Conservation (phyloP, 75 land plant genomes). For the Adiantum capillusveneris region DNA sequence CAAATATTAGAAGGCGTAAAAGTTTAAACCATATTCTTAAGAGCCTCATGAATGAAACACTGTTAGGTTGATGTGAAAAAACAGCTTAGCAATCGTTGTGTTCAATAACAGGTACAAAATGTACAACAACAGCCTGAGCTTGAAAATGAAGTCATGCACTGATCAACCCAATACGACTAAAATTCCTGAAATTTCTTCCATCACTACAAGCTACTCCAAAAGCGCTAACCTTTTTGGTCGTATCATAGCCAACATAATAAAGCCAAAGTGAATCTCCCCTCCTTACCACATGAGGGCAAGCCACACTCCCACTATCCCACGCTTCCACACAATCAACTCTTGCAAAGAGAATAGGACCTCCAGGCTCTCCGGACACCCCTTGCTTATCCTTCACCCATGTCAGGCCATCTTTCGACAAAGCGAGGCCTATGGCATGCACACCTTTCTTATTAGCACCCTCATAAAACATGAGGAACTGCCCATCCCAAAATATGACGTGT, state of each 20-base stretch:
- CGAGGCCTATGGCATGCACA: conserved; percentile 24
- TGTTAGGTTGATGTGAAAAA: no score
- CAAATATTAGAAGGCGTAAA: no score
- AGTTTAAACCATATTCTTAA: no score
- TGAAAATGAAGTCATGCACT: no score
- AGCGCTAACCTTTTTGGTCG: conserved; percentile 12
- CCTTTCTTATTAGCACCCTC: conserved; percentile 24
- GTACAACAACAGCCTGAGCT: no score
- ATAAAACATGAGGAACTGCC: conserved; percentile 25
- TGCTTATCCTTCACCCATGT: conserved; percentile 18
- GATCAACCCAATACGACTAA: conserved; percentile 21
- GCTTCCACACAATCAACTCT: conserved; percentile 12
- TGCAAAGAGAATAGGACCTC: conserved; percentile 19
- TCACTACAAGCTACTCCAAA: conserved; percentile 24
- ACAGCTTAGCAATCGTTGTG: no score
- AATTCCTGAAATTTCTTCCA: conserved; percentile 14
- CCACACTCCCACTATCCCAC: conserved; percentile 29
- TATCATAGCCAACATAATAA: conserved; percentile 23
- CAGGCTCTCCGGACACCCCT: conserved; percentile 6
- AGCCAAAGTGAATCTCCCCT: conserved; percentile 14
- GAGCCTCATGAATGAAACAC: no score
- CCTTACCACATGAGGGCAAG: conserved; percentile 23
- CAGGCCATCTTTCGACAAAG: conserved; percentile 18
- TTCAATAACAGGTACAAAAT: no score
- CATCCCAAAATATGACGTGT: conserved; percentile 13